phyloP scores from a whole-genome alignment of 2,329 filamentous ascomycete genomes.

The Penicillium aurantiogriseum region DNA sequence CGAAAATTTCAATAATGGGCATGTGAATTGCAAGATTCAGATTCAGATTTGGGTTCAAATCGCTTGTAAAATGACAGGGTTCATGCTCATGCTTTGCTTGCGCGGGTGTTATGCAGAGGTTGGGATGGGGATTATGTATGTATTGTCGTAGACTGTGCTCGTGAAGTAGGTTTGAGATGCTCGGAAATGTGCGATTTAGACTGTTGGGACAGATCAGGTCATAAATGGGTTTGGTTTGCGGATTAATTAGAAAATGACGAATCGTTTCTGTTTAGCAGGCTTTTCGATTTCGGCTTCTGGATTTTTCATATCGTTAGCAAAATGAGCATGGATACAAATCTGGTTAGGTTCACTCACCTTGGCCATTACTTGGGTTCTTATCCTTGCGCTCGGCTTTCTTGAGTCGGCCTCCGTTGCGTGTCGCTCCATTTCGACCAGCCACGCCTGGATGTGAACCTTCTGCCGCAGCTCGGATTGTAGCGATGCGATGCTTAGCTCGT shows the following conservation, averaged over 20 bases:
- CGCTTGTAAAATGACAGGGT: not conserved
- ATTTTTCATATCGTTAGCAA: not conserved
- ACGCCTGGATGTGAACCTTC: constrained; percentile 47
- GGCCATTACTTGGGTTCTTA: not conserved
- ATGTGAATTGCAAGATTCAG: not conserved
- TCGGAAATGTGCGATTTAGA: not conserved
- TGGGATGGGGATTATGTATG: constrained; percentile 4
- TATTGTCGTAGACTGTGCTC: not conserved
- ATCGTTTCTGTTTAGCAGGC: constrained; percentile 24
- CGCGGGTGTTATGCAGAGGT: constrained; percentile 1
- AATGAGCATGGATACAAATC: not conserved
- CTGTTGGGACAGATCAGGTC: not conserved
- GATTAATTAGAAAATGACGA: constrained; percentile 22
- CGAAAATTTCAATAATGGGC: not conserved
- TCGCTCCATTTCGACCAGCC: constrained; percentile 17
- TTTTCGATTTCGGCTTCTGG: constrained; percentile 15
- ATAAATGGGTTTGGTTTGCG: not conserved
- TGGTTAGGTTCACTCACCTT: constrained; percentile 5
- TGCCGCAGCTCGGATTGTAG: constrained; percentile 81
- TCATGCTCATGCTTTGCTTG: not conserved
- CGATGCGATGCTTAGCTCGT: constrained; percentile 79
- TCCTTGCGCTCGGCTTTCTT: constrained; percentile 10
- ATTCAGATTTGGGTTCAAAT: not conserved
- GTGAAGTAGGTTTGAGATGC: not conserved
- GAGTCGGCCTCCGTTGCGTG: constrained; percentile 11